Evolutionary conservation across 176 grass and related monocot species (phyloP), one percentile per base, ranked within the genome.

Genomic region (Lolium multiflorum): DNA sequence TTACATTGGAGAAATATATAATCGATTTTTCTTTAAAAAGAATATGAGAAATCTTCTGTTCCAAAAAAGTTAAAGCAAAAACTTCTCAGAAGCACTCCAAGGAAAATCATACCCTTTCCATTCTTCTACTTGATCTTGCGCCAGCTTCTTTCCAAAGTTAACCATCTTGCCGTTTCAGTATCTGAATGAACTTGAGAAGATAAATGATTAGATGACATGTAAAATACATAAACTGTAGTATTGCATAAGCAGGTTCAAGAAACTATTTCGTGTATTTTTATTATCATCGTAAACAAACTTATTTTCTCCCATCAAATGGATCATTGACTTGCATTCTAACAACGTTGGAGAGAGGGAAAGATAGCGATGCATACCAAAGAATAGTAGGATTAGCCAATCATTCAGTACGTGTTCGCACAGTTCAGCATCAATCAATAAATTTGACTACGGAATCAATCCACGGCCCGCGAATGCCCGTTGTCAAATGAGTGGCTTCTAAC

Each of bases 141-240:
- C 83, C 78, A 97, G 84, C 84, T 83, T 94, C 87, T 97, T 97
- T 72, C 92, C 95, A 22, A 97, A 94, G 74, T 97, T 97, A 52
- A 97, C 95, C 95, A 97, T 97, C 81, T 83, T 92, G 81, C 0
- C 15, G 39, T 84, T 67, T 91, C 69, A 88, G 49, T 46, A 52
- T 11, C 68, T 62, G 81, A 31, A 66, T 41, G 25, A 69, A 83
- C 61, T 25, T 15, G 26, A 31, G 66, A 84, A 75, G 7, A 80
- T 2, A 61, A 81, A 81, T 26, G 43, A 81, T 60, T 62, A 84
- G 68, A 76, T 48, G 24, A 6, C 4, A 73, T 25, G 10, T 4
- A 57, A 49, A 37, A 66, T 2, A n/a, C 82, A 43, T 6, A 13
- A 80, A 6, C 17, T 2, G 22, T 1, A 62, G 17, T 56, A 72